phyloP scores from a whole-genome alignment of 495 filamentous ascomycete genomes.

The Penicillium robsamsonii region DNA sequence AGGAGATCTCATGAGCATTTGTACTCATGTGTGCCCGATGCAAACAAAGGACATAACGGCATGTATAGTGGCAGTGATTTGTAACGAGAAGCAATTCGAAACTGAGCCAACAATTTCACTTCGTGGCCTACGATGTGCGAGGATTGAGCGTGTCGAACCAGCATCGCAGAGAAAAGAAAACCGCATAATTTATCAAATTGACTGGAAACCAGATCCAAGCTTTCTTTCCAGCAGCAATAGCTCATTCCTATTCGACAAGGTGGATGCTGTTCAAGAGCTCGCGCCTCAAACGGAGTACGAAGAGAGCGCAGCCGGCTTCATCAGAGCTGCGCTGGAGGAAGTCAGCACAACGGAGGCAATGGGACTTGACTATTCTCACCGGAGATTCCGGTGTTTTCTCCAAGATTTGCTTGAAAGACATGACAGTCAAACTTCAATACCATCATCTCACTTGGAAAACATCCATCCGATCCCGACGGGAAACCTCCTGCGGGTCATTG shows the following conservation, averaged over 20 bases:
- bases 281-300: not conserved
- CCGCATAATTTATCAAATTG: conserved; percentile 19
- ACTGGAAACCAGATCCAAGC: conserved; percentile 24
- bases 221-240: conserved; percentile 4
- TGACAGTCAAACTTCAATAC: not conserved
- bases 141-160: conserved; percentile 8
- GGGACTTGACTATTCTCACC: not conserved
- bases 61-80: conserved; percentile 13
- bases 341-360: not conserved
- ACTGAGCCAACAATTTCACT: conserved; percentile 16
- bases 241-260: not conserved
- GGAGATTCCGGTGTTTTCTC: conserved; percentile 7
- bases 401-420: not conserved
- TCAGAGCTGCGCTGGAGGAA: conserved; percentile 5
- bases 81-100: not conserved
- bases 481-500: conserved; percentile 6
- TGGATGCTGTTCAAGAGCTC: not conserved
- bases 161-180: not conserved
- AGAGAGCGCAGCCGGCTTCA: not conserved
- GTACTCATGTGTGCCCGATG: conserved; percentile 12
- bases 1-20: conserved; percentile 18
- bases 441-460: not conserved
- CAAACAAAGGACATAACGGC: conserved; percentile 10
- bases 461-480: not conserved
- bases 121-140: conserved; percentile 18